Evolutionary conservation across 2,329 filamentous ascomycete genomes (phyloP), one percentile per base, ranked within the genome.

Genomic region (Fusarium chuoi): DNA sequence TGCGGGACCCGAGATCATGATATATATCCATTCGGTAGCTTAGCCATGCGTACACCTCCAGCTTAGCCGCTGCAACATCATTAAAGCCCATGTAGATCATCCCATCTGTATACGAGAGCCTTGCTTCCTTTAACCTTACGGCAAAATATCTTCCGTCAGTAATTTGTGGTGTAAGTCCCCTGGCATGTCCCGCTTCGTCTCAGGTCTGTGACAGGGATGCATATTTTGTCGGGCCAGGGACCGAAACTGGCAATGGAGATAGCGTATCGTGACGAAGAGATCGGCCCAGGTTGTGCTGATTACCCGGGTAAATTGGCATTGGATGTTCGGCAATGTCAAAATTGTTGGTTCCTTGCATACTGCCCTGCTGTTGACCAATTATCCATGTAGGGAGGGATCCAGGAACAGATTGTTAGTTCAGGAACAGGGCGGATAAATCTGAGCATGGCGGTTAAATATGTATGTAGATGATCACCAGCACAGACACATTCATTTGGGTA

Each of bases 131-230:
- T 33, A 42, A 59, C 66, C 74, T 64, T 48, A 60, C 75, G 75
- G 75, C 35, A 20, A 76, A 77, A 75, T 70, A 66, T 24, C n/a
- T 49, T 78, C 75, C 75, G 65, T 77, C 74, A 74, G 57, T 71
- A 65, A 38, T 59, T 51, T 48, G 61, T 30, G 35, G 26, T 65
- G 28, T 45, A 62, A 42, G 44, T 59, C 70, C 70, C 67, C 52
- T 70, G 65, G 56, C 22, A 56, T 59, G 75, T 75, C 69, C 76
- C 76, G 74, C 63, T 38, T 49, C 62, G 76, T 78, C 75, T 78
- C 76, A 78, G 74, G 75, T 77, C 42, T 49, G 46, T 55, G 49
- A 59, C 67, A 59, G 62, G 74, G 75, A 48, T 75, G 38, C 49
- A n/a, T 38, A 13, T 35, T 24, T 24, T 66, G 15, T 70, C 66